A percentile compares a stretch with the other conserved stretches of the same genome.
Evolutionary conservation across 169 alveolate species (phyloP).

Genomic region (Cryptosporidium muris): DNA sequence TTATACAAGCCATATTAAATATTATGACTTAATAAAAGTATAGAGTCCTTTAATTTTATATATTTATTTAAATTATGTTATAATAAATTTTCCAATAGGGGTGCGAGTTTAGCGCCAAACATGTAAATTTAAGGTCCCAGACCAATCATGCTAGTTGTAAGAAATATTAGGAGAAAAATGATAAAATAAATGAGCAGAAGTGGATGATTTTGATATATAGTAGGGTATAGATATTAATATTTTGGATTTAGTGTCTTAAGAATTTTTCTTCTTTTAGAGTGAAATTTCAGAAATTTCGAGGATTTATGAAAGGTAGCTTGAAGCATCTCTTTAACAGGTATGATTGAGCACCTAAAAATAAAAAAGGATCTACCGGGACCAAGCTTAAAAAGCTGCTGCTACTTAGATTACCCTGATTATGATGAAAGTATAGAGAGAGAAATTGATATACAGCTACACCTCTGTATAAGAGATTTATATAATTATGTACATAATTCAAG

Average conservation of each 20-base stretch:
- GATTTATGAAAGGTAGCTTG: no score
- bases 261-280: no score
- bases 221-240: neutral
- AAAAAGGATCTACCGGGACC: neutral
- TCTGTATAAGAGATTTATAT: constrained; percentile 53
- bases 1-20: no score
- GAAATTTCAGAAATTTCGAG: no score
- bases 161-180: neutral
- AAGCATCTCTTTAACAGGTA: no score
- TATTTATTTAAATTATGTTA: no score
- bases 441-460: constrained; percentile 27
- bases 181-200: no score
- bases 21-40: no score
- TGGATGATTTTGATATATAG: neutral
- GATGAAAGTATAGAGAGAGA: constrained; percentile 17
- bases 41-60: no score
- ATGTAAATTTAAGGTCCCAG: constrained; percentile 46
- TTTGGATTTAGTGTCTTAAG: no score
- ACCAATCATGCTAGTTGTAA: constrained; percentile 12
- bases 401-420: constrained; percentile 51
- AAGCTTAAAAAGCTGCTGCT: constrained; percentile 25
- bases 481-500: constrained; percentile 19
- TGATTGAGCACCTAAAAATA: no score
- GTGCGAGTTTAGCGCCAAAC: constrained; percentile 15
- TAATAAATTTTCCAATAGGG: no score